Percentiles rank a stretch among this genome's conserved stretches.
These are phyloP conservation scores for Fennellomyces sp. DNA, from an alignment of 371 early-diverging fungal species.

Conservation along the genomic window DNA sequence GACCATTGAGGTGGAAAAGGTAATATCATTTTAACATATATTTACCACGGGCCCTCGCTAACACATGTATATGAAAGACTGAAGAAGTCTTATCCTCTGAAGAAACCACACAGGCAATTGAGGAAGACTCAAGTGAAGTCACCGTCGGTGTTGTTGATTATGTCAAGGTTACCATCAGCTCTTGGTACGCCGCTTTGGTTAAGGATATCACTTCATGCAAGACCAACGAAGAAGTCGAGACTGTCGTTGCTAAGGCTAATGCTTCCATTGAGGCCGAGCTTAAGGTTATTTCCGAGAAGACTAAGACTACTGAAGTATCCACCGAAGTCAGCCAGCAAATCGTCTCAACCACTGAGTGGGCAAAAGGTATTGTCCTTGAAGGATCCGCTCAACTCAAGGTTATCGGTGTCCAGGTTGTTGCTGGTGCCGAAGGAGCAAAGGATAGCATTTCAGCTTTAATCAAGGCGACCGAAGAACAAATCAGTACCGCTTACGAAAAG, in stretches of 20 bases:
- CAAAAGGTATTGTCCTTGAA: conserved; percentile 4
- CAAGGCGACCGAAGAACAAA: conserved; percentile 22
- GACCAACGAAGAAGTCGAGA: conserved; percentile 29
- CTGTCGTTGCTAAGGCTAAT: conserved; percentile 30
- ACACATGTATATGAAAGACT: too few relatives aligned
- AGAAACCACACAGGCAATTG: background rate
- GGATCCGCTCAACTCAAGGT: conserved; percentile 12
- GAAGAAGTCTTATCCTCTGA: too few relatives aligned
- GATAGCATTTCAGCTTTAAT: conserved; percentile 28
- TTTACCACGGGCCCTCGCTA: too few relatives aligned
- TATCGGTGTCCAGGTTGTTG: conserved; percentile 8
- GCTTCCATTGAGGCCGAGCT: conserved; percentile 3
- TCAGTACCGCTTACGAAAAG: conserved; percentile 21
- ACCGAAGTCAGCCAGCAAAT: background rate
- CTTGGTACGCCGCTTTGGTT: conserved; percentile 33
- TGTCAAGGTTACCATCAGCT: conserved; percentile 27
- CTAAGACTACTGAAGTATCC: background rate
- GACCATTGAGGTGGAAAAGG: background rate
- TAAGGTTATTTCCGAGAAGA: background rate
- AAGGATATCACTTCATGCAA: background rate
- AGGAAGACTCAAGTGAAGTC: background rate
- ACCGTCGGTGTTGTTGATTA: conserved; percentile 19
- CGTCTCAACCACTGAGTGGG: background rate
- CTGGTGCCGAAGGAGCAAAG: background rate
- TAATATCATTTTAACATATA: background rate